A percentile compares a stretch with the other conserved stretches of the same genome.
Conservation (phyloP, 192 early-diverging fungal species). For the Cetraspora pellucida region DNA sequence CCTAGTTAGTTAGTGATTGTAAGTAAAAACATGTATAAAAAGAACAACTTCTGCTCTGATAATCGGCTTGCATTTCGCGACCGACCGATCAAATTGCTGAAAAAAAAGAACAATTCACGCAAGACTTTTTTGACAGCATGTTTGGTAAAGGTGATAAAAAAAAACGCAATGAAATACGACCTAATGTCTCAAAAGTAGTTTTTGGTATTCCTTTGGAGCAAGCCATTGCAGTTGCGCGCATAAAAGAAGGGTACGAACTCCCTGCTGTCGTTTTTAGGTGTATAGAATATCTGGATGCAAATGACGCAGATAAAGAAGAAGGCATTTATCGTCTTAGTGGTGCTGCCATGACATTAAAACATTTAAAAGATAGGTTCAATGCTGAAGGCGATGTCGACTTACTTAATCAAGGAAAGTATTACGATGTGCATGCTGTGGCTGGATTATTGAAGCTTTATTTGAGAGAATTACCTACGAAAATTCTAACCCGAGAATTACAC, state of each 20-base stretch:
- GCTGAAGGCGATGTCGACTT: slow-evolving; percentile 77
- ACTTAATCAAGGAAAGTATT: slow-evolving; percentile 59
- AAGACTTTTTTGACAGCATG: slow-evolving; percentile 34
- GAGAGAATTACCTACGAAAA: slow-evolving; percentile 83
- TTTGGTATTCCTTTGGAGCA: slow-evolving; percentile 89
- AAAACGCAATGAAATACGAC: slow-evolving; percentile 26
- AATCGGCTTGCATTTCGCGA: too few relatives aligned
- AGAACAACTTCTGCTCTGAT: too few relatives aligned
- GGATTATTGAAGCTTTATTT: slow-evolving; percentile 91
- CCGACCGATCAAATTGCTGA: neutral
- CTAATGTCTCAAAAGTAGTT: slow-evolving; percentile 44
- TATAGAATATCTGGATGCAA: slow-evolving; percentile 93
- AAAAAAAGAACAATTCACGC: slow-evolving; percentile 9
- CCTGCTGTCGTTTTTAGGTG: slow-evolving; percentile 93
- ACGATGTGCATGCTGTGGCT: slow-evolving; percentile 94
- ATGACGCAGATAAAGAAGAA: slow-evolving; percentile 87
- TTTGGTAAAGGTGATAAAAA: slow-evolving; percentile 36
- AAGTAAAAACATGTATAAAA: too few relatives aligned
- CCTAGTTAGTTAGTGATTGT: too few relatives aligned
- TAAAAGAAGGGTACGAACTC: slow-evolving; percentile 78
- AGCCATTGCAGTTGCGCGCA: slow-evolving; percentile 68
- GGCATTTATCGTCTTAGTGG: slow-evolving; percentile 95
- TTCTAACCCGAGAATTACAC: slow-evolving; percentile 88
- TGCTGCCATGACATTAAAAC: slow-evolving; percentile 67
- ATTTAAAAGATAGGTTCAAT: slow-evolving; percentile 83